Conservation (phyloP, 345 rosid species). For the Hevea brasiliensis region DNA sequence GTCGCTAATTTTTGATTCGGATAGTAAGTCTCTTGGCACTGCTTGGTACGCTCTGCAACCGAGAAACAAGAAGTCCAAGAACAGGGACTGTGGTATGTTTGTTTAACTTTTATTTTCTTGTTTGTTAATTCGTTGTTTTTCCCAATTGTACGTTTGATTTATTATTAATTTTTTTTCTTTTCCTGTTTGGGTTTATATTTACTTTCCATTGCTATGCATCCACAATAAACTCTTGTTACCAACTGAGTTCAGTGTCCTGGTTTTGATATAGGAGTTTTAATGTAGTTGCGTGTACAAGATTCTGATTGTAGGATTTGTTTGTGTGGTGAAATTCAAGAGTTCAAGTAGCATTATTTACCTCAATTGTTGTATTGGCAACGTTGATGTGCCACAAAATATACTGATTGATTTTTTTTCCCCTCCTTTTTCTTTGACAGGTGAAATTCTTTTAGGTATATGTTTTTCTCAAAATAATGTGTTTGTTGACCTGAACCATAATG, state of each 20-base stretch:
- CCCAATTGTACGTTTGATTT: not conserved
- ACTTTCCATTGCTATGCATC: not conserved
- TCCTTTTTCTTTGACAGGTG: conserved; percentile 53
- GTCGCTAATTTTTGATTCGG: conserved; percentile 70
- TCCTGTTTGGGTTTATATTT: not conserved
- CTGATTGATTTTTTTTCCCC: conserved; percentile 13
- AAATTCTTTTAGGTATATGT: conserved; percentile 64
- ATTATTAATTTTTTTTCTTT: not conserved
- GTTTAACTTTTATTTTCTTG: not conserved
- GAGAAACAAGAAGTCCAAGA: conserved; percentile 71
- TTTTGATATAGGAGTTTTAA: not conserved
- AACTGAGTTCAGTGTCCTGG: not conserved
- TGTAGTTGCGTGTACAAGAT: not conserved
- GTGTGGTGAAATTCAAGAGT: not conserved
- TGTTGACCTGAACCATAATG: conserved; percentile 34
- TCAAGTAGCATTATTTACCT: not conserved
- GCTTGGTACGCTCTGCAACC: conserved; percentile 79
- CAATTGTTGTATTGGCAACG: not conserved
- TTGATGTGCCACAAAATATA: not conserved
- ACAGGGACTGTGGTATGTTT: conserved; percentile 71
- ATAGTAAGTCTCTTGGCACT: conserved; percentile 67
- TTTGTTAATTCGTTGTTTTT: not conserved
- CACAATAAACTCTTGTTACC: not conserved
- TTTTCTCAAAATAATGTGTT: conserved; percentile 57
- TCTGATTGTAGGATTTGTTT: not conserved